Evolutionary conservation across 306 rosid genomes (phyloP).

Genomic region (Luffa aegyptiaca): DNA sequence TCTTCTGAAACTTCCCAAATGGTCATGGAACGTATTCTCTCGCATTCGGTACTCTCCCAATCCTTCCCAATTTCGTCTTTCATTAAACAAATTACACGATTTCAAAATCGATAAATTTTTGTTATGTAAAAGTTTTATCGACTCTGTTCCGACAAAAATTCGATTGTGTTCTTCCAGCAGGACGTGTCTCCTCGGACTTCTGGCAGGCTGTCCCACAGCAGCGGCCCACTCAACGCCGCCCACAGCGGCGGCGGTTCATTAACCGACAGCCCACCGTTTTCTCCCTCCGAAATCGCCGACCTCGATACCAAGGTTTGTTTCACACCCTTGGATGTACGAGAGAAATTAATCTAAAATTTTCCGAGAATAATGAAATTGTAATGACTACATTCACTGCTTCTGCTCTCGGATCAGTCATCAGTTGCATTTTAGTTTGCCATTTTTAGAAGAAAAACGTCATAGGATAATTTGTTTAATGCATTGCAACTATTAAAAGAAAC

Average conservation of each 20-base stretch:
- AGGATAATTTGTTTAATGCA: neutral
- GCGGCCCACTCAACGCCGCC: conserved; percentile 87
- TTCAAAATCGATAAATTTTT: neutral
- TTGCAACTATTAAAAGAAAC: neutral
- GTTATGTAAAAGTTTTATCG: neutral
- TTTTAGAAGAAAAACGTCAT: neutral
- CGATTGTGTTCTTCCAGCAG: conserved; percentile 27
- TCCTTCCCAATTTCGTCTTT: neutral
- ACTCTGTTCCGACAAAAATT: neutral
- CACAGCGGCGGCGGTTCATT: conserved; percentile 58
- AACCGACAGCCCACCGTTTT: conserved; percentile 83
- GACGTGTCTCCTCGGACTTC: conserved; percentile 89
- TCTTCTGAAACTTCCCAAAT: conserved; percentile 77
- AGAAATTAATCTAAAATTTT: too few relatives aligned
- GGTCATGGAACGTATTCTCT: conserved; percentile 91
- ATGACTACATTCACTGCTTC: neutral
- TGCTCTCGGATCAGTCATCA: neutral
- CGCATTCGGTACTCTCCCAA: conserved; percentile 54
- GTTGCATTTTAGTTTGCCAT: neutral
- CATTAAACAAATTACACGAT: too few relatives aligned
- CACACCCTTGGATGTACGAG: too few relatives aligned
- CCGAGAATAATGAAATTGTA: too few relatives aligned
- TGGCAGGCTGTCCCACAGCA: conserved; percentile 84
- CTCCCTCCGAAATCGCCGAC: conserved; percentile 67
- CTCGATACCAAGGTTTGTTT: conserved; percentile 63